A percentile compares a stretch with the other conserved stretches of the same genome.
Evolutionary conservation across 2,329 filamentous ascomycete genomes (phyloP).

Genomic region (Neonectria faginata): DNA sequence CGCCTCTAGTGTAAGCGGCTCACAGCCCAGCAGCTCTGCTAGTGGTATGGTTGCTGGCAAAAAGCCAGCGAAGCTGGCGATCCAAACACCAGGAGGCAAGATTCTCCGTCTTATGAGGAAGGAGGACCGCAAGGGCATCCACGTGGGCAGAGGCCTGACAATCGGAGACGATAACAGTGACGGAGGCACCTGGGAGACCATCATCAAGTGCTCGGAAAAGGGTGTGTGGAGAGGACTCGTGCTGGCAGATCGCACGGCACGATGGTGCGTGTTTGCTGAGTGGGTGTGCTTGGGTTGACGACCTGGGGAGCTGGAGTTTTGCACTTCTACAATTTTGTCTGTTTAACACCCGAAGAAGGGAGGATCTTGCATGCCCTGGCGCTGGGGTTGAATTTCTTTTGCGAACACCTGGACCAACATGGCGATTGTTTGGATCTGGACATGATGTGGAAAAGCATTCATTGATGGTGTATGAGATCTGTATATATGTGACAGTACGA

Average conservation of each 20-base stretch:
- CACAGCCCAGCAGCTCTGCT: slow-evolving; percentile 67
- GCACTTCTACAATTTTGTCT: slow-evolving; percentile 34
- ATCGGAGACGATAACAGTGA: slow-evolving; percentile 71
- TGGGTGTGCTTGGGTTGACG: slow-evolving; percentile 71
- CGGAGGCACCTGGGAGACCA: slow-evolving; percentile 86
- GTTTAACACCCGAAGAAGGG: slow-evolving; percentile 41
- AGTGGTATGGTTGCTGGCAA: slow-evolving; percentile 67
- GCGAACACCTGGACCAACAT: slow-evolving; percentile 24
- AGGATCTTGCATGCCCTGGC: slow-evolving; percentile 43
- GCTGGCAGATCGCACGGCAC: slow-evolving; percentile 82
- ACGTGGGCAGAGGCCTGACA: slow-evolving; percentile 56
- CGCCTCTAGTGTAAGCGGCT: slow-evolving; percentile 67
- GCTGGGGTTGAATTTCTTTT: slow-evolving; percentile 33
- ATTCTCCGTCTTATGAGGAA: slow-evolving; percentile 89
- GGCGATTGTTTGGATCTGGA: slow-evolving; percentile 26
- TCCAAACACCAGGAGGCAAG: slow-evolving; percentile 94
- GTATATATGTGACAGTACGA: slow-evolving; percentile 27
- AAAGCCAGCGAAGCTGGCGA: slow-evolving; percentile 95
- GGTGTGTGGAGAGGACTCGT: slow-evolving; percentile 86
- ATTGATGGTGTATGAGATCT: slow-evolving; percentile 19
- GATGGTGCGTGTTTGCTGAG: slow-evolving; percentile 94
- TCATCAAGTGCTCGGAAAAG: slow-evolving; percentile 88
- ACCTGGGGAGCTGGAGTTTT: slow-evolving; percentile 36
- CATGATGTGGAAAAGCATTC: slow-evolving; percentile 22
- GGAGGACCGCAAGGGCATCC: slow-evolving; percentile 72